phyloP scores from a whole-genome alignment of 208 protist species.

The Leishmania turanica region DNA sequence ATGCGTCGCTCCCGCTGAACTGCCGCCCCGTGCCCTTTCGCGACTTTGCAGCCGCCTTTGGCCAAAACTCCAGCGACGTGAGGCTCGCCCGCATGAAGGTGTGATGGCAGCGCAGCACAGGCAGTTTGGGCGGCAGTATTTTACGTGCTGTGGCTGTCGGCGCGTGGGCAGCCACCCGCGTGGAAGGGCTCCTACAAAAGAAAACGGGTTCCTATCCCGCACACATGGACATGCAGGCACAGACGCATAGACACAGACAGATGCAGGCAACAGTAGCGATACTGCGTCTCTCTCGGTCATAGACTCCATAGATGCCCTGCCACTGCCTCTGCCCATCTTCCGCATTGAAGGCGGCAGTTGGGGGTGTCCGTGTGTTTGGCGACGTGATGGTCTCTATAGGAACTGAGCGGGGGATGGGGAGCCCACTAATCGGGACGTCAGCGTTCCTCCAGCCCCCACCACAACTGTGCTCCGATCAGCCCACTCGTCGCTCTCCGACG shows the following conservation, averaged over 20 bases:
- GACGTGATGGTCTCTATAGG: background rate
- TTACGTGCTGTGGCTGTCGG: background rate
- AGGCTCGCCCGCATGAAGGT: slow-evolving; percentile 63
- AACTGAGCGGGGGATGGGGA: background rate
- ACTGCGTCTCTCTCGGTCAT: background rate
- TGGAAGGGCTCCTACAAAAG: background rate
- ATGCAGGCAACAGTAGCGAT: background rate
- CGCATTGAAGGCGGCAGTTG: background rate
- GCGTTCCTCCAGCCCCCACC: background rate
- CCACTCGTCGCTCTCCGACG: background rate
- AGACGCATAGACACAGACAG: background rate
- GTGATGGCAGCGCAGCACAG: slow-evolving; percentile 6
- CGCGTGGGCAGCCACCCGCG: background rate
- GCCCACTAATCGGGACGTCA: background rate
- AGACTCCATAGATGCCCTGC: background rate
- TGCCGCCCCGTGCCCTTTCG: slow-evolving; percentile 47
- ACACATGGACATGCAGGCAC: background rate
- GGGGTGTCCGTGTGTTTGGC: background rate
- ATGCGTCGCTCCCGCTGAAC: slow-evolving; percentile 15
- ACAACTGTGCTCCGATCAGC: background rate
- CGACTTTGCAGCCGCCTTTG: slow-evolving; percentile 74
- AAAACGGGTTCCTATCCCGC: background rate
- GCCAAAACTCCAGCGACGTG: slow-evolving; percentile 40
- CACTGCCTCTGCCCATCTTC: background rate
- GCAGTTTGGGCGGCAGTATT: background rate